Percentiles rank a stretch among this genome's conserved stretches.
Conservation (phyloP, 2,329 filamentous ascomycete genomes). For the Chaetomium sp. region DNA sequence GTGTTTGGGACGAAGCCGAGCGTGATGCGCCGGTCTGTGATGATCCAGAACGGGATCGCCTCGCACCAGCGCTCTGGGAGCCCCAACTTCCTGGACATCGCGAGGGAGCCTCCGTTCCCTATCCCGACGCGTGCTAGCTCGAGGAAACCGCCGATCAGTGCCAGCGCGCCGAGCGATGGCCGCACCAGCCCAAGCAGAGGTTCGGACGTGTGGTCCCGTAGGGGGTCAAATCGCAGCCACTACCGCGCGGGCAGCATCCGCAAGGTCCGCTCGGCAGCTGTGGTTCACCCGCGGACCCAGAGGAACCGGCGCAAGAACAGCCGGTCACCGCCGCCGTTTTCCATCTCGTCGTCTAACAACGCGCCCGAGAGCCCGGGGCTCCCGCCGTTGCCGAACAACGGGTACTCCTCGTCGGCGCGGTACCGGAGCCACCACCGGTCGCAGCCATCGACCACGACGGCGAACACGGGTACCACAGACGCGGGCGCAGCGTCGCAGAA, state of each 20-base stretch:
- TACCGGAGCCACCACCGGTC: slow-evolving; percentile 48
- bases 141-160: slow-evolving; percentile 59
- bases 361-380: slow-evolving; percentile 62
- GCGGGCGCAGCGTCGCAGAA: slow-evolving; percentile 46
- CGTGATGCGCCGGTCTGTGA: slow-evolving; percentile 68
- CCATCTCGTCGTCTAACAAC: slow-evolving; percentile 61
- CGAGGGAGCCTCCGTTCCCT: slow-evolving; percentile 72
- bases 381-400: slow-evolving; percentile 66
- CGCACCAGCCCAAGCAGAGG: slow-evolving; percentile 67
- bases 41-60: slow-evolving; percentile 73
- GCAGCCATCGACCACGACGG: slow-evolving; percentile 56
- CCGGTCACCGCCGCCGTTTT: slow-evolving; percentile 49
- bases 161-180: slow-evolving; percentile 63
- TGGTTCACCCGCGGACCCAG: slow-evolving; percentile 54
- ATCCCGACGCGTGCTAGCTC: slow-evolving; percentile 88
- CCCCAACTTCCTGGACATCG: slow-evolving; percentile 53
- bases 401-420: slow-evolving; percentile 26
- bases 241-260: slow-evolving; percentile 60
- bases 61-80: slow-evolving; percentile 62
- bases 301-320: slow-evolving; percentile 46
- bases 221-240: slow-evolving; percentile 40
- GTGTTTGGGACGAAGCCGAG: slow-evolving; percentile 40
- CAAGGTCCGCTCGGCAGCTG: slow-evolving; percentile 75
- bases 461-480: slow-evolving; percentile 34
- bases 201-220: slow-evolving; percentile 49